A percentile compares a stretch with the other conserved stretches of the same genome.
Conservation (phyloP, 371 early-diverging fungal genomes). For the Capillidium heterosporum region DNA sequence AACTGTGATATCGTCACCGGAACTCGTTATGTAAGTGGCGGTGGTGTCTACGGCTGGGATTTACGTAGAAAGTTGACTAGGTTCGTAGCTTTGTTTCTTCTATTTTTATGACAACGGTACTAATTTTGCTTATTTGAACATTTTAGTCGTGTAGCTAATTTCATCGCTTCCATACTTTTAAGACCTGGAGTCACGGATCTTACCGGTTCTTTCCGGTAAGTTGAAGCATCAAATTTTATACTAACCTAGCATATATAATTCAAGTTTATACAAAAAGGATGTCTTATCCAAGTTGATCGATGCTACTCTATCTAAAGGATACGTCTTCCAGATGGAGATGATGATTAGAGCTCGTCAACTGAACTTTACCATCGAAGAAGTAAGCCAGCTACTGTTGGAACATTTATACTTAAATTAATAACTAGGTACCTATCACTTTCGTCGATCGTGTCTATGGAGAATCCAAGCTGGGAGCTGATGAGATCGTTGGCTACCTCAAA, state of each 20-base stretch:
- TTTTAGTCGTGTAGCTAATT: conserved; percentile 89
- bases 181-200: conserved; percentile 87
- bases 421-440: conserved; percentile 81
- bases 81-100: conserved; percentile 13
- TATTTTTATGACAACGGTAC: background rate
- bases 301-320: conserved; percentile 84
- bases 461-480: conserved; percentile 84
- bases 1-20: conserved; percentile 92
- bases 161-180: conserved; percentile 78
- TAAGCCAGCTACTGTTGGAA: background rate
- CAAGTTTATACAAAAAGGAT: conserved; percentile 83
- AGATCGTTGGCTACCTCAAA: conserved; percentile 83
- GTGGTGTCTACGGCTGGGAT: conserved; percentile 98
- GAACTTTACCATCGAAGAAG: conserved; percentile 73
- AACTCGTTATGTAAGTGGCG: conserved; percentile 76
- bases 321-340: conserved; percentile 99
- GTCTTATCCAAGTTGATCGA: conserved; percentile 71
- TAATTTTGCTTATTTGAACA: too few species aligned
- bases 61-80: conserved; percentile 89
- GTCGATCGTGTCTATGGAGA: conserved; percentile 95
- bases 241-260: background rate
- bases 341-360: conserved; percentile 93
- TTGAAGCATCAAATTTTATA: background rate
- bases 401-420: background rate
- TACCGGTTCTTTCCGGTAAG: conserved; percentile 86